Evolutionary conservation across 1,284 basidiomycete species (phyloP).

Genomic region (Ganoderma meredithae): DNA sequence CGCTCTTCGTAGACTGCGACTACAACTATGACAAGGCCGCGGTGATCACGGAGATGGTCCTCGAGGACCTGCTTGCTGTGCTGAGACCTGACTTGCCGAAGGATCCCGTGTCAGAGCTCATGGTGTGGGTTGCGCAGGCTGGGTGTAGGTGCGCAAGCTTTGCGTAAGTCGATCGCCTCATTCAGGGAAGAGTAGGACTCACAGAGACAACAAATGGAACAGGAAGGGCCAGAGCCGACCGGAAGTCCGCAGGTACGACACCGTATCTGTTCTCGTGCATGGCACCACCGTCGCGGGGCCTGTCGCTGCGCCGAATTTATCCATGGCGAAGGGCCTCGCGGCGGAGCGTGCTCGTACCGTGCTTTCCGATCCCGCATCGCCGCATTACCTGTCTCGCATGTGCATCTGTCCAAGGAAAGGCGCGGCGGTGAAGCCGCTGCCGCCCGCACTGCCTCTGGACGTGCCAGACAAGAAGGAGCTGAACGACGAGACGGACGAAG

Average conservation of each 20-base stretch:
- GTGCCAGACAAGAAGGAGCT: conserved; percentile 32
- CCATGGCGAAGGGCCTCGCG: conserved; percentile 69
- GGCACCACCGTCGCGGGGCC: conserved; percentile 64
- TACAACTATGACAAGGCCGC: conserved; percentile 74
- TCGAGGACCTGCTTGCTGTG: conserved; percentile 66
- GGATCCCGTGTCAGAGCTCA: conserved; percentile 74
- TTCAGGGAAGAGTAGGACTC: not conserved
- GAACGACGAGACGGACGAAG: conserved; percentile 49
- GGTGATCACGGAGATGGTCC: conserved; percentile 62
- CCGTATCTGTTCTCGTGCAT: conserved; percentile 65
- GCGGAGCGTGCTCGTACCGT: conserved; percentile 63
- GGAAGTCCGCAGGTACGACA: conserved; percentile 54
- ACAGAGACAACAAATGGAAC: conserved; percentile 1
- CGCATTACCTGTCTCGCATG: conserved; percentile 53
- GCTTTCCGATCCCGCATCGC: conserved; percentile 55
- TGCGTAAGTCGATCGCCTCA: conserved; percentile 44
- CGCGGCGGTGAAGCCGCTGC: conserved; percentile 1
- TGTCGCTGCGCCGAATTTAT: conserved; percentile 58
- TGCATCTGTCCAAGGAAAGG: conserved; percentile 55
- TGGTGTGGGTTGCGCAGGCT: conserved; percentile 63
- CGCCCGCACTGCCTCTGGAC: conserved; percentile 14
- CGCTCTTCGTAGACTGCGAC: conserved; percentile 81
- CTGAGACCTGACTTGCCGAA: conserved; percentile 63
- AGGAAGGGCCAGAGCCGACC: conserved; percentile 59
- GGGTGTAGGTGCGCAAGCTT: conserved; percentile 62